phyloP scores from a whole-genome alignment of 345 rosid species.

The Pugionium cornutum region DNA sequence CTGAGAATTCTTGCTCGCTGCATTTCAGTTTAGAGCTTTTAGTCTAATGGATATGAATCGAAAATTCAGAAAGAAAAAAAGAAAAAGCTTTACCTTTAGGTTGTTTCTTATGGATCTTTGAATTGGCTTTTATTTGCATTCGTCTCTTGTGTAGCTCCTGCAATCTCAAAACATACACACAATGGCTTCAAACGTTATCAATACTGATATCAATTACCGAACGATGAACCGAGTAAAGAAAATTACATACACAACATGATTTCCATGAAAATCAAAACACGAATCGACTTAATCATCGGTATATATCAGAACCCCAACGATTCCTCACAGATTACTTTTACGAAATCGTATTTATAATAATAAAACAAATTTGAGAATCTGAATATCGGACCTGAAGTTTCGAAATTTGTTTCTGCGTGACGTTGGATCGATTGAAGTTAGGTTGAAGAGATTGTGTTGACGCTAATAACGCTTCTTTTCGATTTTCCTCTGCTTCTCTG shows the following conservation, averaged over 20 bases:
- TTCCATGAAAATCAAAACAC: too few species aligned
- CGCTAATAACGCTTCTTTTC: conserved; percentile 56
- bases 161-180: too few species aligned
- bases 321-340: too few species aligned
- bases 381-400: conserved; percentile 52
- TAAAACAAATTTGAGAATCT: not conserved
- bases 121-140: conserved; percentile 53
- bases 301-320: too few species aligned
- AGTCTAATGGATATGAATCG: not conserved
- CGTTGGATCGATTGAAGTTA: conserved; percentile 45
- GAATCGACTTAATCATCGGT: too few species aligned
- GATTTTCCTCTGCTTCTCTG: conserved; percentile 50
- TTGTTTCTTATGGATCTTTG: conserved; percentile 47
- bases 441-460: conserved; percentile 48
- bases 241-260: too few species aligned
- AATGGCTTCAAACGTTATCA: too few species aligned
- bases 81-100: conserved; percentile 44
- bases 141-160: conserved; percentile 75
- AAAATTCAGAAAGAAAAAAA: not conserved
- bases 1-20: conserved; percentile 28
- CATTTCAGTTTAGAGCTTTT: conserved; percentile 6
- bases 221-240: too few species aligned
- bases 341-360: too few species aligned
- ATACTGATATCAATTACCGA: too few species aligned
- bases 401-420: conserved; percentile 51